phyloP scores from a whole-genome alignment of 495 filamentous ascomycete genomes.

The Penicillium daleae region DNA sequence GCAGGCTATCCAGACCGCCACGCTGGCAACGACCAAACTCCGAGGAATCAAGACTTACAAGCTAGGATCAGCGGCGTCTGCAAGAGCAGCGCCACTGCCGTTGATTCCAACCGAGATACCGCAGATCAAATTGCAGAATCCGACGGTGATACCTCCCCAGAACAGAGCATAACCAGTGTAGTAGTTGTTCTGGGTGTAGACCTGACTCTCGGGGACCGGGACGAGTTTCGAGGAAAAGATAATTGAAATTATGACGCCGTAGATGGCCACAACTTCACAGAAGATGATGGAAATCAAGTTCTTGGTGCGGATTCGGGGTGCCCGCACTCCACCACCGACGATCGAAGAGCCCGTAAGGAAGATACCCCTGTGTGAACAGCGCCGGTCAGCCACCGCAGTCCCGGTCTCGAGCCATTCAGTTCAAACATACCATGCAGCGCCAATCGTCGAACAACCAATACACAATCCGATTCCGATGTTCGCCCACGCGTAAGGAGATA shows the following conservation, averaged over 20 bases:
- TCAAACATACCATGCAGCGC: conserved; percentile 88
- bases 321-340: conserved; percentile 92
- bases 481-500: conserved; percentile 95
- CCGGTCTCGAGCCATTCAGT: neutral
- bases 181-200: conserved; percentile 72
- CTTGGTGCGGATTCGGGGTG: conserved; percentile 96
- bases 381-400: conserved; percentile 30
- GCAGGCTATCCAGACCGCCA: conserved; percentile 9
- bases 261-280: conserved; percentile 99
- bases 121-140: conserved; percentile 92
- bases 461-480: conserved; percentile 89
- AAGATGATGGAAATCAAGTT: conserved; percentile 99
- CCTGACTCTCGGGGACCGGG: conserved; percentile 49
- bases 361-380: conserved; percentile 74
- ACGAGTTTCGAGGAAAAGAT: conserved; percentile 89
- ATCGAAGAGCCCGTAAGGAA: conserved; percentile 99
- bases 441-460: conserved; percentile 92
- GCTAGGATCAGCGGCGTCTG: conserved; percentile 90
- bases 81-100: conserved; percentile 92
- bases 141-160: conserved; percentile 93
- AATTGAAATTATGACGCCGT: conserved; percentile 99
- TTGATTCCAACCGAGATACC: conserved; percentile 98
- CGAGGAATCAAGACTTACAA: conserved; percentile 61
- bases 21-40: conserved; percentile 8
- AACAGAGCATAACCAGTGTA: conserved; percentile 98